Conservation (phyloP, 176 grass and related monocot species). For the Zoysia pacifica region DNA sequence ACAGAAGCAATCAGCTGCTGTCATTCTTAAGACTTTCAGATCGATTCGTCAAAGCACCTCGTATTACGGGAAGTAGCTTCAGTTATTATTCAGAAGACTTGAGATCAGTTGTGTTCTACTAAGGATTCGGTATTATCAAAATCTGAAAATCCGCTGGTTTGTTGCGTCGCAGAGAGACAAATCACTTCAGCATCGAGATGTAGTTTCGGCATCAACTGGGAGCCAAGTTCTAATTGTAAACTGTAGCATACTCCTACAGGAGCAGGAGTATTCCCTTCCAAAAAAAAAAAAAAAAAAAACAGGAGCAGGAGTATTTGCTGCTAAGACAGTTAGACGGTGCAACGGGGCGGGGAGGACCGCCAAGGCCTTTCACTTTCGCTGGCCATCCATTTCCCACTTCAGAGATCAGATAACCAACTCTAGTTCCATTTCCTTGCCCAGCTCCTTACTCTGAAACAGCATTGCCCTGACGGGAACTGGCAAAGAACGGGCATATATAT, state of each 20-base stretch:
- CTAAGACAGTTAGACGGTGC: not conserved
- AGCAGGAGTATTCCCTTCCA: no score
- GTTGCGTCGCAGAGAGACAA: not conserved
- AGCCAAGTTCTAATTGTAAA: not conserved
- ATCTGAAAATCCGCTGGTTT: not conserved
- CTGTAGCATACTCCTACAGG: not conserved
- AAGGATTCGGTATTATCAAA: not conserved
- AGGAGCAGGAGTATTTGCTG: no score
- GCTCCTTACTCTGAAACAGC: constrained; percentile 3
- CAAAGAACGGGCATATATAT: constrained; percentile 2
- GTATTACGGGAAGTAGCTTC: not conserved
- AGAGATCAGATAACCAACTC: not conserved
- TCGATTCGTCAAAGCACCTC: not conserved
- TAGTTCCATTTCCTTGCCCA: not conserved
- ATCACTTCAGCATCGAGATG: not conserved
- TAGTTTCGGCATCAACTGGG: not conserved
- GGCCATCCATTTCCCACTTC: not conserved
- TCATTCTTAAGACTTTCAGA: not conserved
- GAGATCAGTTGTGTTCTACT: not conserved
- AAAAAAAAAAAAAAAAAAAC: no score
- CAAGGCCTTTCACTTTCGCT: not conserved
- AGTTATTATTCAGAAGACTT: not conserved
- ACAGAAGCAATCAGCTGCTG: not conserved
- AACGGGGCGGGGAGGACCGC: not conserved
- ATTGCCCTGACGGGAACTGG: not conserved